Percentiles rank a stretch among this genome's conserved stretches.
These are phyloP conservation scores for Penicillium lagena DNA, from an alignment of 495 filamentous ascomycete species.

Conservation along the genomic window DNA sequence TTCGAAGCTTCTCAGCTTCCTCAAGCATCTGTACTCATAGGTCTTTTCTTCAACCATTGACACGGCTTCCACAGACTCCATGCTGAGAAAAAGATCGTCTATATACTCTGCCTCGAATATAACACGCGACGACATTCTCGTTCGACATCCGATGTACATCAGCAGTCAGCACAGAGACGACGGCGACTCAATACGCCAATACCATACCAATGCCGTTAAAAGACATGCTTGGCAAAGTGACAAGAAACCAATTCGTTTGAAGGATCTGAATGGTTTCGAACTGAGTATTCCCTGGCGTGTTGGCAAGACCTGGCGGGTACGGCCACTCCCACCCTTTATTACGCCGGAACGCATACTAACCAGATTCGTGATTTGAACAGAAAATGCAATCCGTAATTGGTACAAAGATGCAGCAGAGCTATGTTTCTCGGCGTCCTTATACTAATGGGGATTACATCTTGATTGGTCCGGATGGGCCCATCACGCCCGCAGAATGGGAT, in stretches of 20 bases:
- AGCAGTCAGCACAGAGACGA: neutral
- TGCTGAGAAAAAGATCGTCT: no score
- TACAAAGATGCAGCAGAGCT: neutral
- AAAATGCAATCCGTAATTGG: neutral
- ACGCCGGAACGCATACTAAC: no score
- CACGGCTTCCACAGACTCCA: no score
- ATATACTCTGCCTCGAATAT: no score
- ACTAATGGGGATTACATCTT: neutral
- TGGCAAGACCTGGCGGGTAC: neutral
- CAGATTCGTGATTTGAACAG: neutral
- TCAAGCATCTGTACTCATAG: no score
- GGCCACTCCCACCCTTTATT: neutral
- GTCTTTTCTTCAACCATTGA: no score
- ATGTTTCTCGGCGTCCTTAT: neutral
- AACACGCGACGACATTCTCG: no score
- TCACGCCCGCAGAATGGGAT: neutral
- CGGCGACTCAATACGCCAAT: neutral
- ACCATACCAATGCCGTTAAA: neutral
- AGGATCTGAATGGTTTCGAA: neutral
- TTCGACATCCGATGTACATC: no score
- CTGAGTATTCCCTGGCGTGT: slow-evolving; percentile 2
- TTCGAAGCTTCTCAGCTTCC: no score
- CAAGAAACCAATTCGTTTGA: neutral
- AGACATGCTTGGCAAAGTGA: neutral
- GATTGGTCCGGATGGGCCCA: neutral